Percentiles rank a stretch among this genome's conserved stretches.
Conservation (phyloP, 2,329 filamentous ascomycete genomes). For the Coleophoma cylindrospora region DNA sequence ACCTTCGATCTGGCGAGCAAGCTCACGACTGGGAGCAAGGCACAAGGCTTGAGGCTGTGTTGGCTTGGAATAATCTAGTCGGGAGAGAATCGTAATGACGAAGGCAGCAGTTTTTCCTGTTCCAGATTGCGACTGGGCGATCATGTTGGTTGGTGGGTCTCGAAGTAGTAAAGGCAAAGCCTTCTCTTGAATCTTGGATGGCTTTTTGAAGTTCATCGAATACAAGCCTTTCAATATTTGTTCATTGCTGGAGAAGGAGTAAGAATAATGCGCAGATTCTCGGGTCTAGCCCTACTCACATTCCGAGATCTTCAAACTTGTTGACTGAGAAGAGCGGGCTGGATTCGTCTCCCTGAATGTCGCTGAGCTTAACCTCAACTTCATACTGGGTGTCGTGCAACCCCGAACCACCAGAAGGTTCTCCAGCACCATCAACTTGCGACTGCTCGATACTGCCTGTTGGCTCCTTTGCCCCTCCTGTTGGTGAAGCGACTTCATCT, state of each 20-base stretch:
- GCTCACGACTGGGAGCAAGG: constrained; percentile 87
- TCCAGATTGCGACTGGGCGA: constrained; percentile 98
- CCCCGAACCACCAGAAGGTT: constrained; percentile 39
- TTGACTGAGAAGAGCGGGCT: constrained; percentile 84
- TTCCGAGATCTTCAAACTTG: constrained; percentile 77
- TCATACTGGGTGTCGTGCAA: constrained; percentile 73
- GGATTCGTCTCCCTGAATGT: constrained; percentile 79
- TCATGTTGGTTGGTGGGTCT: constrained; percentile 87
- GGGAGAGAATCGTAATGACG: constrained; percentile 83
- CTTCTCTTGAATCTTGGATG: constrained; percentile 96
- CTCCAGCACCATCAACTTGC: constrained; percentile 41
- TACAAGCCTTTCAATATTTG: constrained; percentile 73
- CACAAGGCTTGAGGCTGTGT: constrained; percentile 78
- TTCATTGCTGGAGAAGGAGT: constrained; percentile 35
- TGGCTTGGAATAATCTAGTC: constrained; percentile 68
- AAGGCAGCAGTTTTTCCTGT: constrained; percentile 98
- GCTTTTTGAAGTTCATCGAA: constrained; percentile 84
- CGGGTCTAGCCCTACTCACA: constrained; percentile 51
- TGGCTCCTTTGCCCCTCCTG: constrained; percentile 7
- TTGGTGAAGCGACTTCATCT: constrained; percentile 31
- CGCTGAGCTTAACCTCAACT: constrained; percentile 88
- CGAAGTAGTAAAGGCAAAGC: constrained; percentile 84
- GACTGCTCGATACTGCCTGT: constrained; percentile 6
- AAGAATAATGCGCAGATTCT: constrained; percentile 2
- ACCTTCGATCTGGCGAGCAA: constrained; percentile 88